These are phyloP conservation scores for Aphanomyces euteiches DNA, from an alignment of 352 stramenopile genomes.

Conservation along the genomic window DNA sequence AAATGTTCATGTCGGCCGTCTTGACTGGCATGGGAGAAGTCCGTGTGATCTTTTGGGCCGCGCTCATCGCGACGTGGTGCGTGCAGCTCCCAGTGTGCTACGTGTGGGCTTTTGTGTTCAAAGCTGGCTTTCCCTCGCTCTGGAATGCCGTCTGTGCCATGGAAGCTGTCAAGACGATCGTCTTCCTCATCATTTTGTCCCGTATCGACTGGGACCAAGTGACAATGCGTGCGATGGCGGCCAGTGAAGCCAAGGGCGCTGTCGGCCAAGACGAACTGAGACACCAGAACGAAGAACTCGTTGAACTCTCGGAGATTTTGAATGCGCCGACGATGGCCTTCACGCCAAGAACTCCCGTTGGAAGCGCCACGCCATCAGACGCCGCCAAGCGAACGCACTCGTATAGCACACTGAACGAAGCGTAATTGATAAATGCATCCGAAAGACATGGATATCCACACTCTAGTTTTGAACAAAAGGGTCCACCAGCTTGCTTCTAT, in stretches of 20 bases:
- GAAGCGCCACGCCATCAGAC: not conserved
- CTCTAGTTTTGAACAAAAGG: not conserved
- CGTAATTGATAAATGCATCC: no score
- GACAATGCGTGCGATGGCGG: slow-evolving; percentile 39
- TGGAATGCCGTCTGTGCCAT: slow-evolving; percentile 55
- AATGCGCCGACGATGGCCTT: not conserved
- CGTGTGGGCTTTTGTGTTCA: slow-evolving; percentile 45
- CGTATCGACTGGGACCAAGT: slow-evolving; percentile 46
- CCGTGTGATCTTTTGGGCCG: slow-evolving; percentile 48
- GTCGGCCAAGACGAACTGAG: slow-evolving; percentile 37
- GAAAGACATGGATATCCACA: no score
- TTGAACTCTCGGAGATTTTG: slow-evolving; percentile 12
- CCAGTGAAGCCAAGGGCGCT: slow-evolving; percentile 38
- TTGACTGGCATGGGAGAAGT: slow-evolving; percentile 57
- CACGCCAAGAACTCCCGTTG: not conserved
- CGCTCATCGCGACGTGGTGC: slow-evolving; percentile 52
- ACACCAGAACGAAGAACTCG: slow-evolving; percentile 13
- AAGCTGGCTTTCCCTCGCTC: slow-evolving; percentile 45
- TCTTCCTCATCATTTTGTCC: slow-evolving; percentile 42
- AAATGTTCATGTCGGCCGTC: slow-evolving; percentile 48
- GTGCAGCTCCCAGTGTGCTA: slow-evolving; percentile 58
- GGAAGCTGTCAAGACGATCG: slow-evolving; percentile 44
- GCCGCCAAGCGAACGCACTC: not conserved
- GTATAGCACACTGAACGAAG: not conserved
- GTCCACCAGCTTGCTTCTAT: slow-evolving; percentile 40